These are phyloP conservation scores for Penicillium longicatenatum DNA, from an alignment of 495 filamentous ascomycete species.

Conservation along the genomic window DNA sequence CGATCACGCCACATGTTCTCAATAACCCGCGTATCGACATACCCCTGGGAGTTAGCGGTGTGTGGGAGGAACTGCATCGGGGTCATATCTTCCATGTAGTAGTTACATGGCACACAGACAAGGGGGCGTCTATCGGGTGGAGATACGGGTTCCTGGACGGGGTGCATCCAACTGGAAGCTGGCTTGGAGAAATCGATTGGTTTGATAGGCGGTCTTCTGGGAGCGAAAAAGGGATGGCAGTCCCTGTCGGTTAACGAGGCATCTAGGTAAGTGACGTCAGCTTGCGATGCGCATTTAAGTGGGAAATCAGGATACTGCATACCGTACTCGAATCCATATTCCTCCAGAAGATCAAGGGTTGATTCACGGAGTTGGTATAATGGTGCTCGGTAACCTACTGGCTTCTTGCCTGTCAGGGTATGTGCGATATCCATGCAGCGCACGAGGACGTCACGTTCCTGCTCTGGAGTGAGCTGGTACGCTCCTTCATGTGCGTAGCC, in stretches of 20 bases:
- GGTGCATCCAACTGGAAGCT: constrained; percentile 60
- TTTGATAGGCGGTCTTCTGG: constrained; percentile 45
- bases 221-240: constrained; percentile 55
- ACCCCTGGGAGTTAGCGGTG: constrained; percentile 53
- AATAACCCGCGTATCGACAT: constrained; percentile 51
- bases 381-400: constrained; percentile 58
- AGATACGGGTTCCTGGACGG: constrained; percentile 34
- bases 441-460: constrained; percentile 58
- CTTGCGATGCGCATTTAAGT: neutral
- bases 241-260: constrained; percentile 58
- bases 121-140: constrained; percentile 36
- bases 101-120: constrained; percentile 57
- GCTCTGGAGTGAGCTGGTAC: constrained; percentile 54
- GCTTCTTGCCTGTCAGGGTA: constrained; percentile 53
- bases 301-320: neutral
- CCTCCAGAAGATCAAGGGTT: constrained; percentile 56
- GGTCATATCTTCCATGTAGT: constrained; percentile 61
- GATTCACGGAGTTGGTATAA: constrained; percentile 58
- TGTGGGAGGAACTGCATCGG: constrained; percentile 56
- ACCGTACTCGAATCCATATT: constrained; percentile 59
- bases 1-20: constrained; percentile 59
- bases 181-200: constrained; percentile 51
- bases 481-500: constrained; percentile 64
- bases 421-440: constrained; percentile 55
- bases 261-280: constrained; percentile 31